Evolutionary conservation across 495 filamentous ascomycete species (phyloP), one percentile per base, ranked within the genome.

Genomic region (Podospora sp.): DNA sequence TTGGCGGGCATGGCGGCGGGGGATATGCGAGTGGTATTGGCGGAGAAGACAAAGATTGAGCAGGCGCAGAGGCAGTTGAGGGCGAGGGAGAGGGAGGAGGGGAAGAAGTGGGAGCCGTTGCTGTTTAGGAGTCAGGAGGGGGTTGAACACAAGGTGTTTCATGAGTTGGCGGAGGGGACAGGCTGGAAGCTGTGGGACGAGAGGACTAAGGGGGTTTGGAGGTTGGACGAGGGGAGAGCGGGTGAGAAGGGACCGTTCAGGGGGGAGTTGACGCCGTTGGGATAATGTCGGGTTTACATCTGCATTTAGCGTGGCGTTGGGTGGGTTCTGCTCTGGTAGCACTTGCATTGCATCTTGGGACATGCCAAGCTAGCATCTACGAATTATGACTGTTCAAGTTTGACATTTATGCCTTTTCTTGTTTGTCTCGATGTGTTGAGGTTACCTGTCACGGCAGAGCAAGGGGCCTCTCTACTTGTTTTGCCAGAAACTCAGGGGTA

Each of bases 81-180:
- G 76, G 81, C 82, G 35, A 84, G 82, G 63, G 87, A 90, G 74
- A 82, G 83, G 60, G 35, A 85, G 57, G 84, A 86, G 73, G 84
- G 81, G 60, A 46, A 80, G 60, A 84, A 87, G 73, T 85, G 84
- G 73, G 87, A 91, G 70, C 81, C 89, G 25, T 85, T 91, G 60
- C 71, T 82, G 64, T 82, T 82, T 58, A 58, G 64, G 63, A 66
- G 53, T 1, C 18, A 53, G 3, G 53, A 25, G 2, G 66, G 53
- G 1, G 71, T 76, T 21, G 72, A 78, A 24, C 68, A 75, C 33
- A 57, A 57, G 1, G 69, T 73, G 2, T 77, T 76, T 49, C 70
- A 74, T 49, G 26, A 67, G 25, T 56, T 77, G 50, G 35, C 70
- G 9, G 69, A 73, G 53, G 71, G 69, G 7, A 56, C 64, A 5